These are phyloP conservation scores for Podila epicladia DNA, from an alignment of 192 early-diverging fungal species.

Conservation along the genomic window DNA sequence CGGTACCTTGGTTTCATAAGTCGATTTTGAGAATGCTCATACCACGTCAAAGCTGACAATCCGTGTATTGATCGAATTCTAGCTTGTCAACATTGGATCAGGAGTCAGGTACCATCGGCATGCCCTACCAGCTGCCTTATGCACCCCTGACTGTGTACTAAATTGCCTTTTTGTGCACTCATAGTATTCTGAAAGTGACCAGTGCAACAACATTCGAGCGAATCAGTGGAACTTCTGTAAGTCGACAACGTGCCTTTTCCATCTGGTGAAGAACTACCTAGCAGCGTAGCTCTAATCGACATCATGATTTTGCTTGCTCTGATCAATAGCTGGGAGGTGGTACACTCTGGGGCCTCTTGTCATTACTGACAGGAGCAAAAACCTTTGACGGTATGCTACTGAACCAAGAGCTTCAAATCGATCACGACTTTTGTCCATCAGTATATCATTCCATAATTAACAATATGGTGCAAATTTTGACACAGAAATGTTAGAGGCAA, in stretches of 20 bases:
- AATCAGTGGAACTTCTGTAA: constrained; percentile 85
- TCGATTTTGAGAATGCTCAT: background rate
- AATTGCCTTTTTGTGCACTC: background rate
- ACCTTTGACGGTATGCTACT: constrained; percentile 79
- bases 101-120: constrained; percentile 75
- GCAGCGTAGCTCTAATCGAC: background rate
- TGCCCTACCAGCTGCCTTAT: background rate
- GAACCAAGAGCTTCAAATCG: no score
- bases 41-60: background rate
- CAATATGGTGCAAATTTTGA: background rate
- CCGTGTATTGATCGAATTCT: background rate
- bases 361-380: constrained; percentile 86
- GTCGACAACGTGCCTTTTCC: background rate
- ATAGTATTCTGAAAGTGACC: constrained; percentile 92
- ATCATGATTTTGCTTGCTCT: background rate
- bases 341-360: constrained; percentile 94
- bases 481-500: constrained; percentile 82
- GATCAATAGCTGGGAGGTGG: constrained; percentile 83
- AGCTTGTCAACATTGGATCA: constrained; percentile 97
- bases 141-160: background rate
- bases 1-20: background rate
- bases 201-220: constrained; percentile 86
- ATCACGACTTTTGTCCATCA: no score
- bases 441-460: no score
- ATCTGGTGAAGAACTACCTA: background rate